These are phyloP conservation scores for Komagataella phaffii DNA, from an alignment of 805 yeast species.

Conservation along the genomic window DNA sequence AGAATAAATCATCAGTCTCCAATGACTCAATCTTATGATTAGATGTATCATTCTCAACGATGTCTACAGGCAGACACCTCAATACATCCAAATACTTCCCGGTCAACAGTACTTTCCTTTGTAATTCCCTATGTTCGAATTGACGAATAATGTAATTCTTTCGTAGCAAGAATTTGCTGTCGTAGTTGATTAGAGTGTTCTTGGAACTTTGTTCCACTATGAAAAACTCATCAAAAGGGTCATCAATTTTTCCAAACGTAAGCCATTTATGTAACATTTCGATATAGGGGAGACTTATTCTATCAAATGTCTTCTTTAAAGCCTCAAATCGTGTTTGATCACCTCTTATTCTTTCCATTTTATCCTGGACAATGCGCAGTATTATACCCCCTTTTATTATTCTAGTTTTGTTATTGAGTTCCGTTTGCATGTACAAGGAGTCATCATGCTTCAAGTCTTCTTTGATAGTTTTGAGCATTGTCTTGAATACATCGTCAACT, in stretches of 20 bases:
- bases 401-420: conserved; percentile 30
- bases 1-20: conserved; percentile 24
- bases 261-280: conserved; percentile 72
- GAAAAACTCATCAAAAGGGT: conserved; percentile 73
- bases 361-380: conserved; percentile 43
- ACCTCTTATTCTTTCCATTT: conserved; percentile 49
- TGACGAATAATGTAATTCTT: conserved; percentile 65
- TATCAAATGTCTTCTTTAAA: conserved; percentile 35
- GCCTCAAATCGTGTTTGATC: conserved; percentile 43
- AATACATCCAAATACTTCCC: conserved; percentile 78
- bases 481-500: conserved; percentile 14
- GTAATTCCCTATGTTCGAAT: conserved; percentile 36
- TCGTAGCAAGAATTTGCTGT: conserved; percentile 58
- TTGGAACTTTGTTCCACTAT: conserved; percentile 26
- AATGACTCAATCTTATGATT: conserved; percentile 16
- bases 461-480: conserved; percentile 20
- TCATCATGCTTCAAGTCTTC: conserved; percentile 29
- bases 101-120: conserved; percentile 57
- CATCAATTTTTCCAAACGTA: conserved; percentile 56
- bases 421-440: conserved; percentile 36
- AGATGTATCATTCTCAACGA: conserved; percentile 7
- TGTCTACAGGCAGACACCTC: conserved; percentile 40
- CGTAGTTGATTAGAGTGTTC: conserved; percentile 39
- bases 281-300: conserved; percentile 51
- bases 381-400: conserved; percentile 72